Conservation (phyloP, 31 red algal genomes). For the Pterothamnion heteromorphum region DNA sequence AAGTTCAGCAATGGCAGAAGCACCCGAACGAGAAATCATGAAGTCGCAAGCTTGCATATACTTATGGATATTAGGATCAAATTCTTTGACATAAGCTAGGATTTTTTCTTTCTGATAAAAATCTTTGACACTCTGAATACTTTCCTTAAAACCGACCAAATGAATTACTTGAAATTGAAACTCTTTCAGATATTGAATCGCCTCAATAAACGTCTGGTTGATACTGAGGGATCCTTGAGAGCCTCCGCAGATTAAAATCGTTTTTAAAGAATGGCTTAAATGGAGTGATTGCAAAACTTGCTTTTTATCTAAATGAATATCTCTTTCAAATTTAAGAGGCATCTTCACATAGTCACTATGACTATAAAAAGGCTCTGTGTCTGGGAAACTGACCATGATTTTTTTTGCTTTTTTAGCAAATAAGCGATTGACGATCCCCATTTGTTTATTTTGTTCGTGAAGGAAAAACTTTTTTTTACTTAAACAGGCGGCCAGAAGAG, state of each 20-base stretch:
- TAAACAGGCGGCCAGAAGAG: background rate
- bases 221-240: background rate
- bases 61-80: background rate
- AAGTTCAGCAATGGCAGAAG: background rate
- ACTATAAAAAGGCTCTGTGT: too few relatives aligned
- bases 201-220: background rate
- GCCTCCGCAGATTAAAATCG: background rate
- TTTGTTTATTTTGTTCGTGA: background rate
- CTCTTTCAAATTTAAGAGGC: background rate
- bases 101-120: background rate
- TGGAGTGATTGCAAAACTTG: background rate
- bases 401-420: background rate
- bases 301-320: background rate
- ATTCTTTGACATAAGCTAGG: background rate
- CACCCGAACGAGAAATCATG: slow-evolving; percentile 10
- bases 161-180: background rate
- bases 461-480: background rate
- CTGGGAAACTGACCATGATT: background rate
- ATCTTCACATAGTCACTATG: background rate
- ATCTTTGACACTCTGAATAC: background rate
- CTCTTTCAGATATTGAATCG: background rate
- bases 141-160: background rate
- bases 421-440: slow-evolving; percentile 2
- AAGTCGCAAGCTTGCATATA: background rate
- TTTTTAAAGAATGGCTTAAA: background rate